Evolutionary conservation across 116 monocot genomes (phyloP).

Genomic region (Cymodocea nodosa): DNA sequence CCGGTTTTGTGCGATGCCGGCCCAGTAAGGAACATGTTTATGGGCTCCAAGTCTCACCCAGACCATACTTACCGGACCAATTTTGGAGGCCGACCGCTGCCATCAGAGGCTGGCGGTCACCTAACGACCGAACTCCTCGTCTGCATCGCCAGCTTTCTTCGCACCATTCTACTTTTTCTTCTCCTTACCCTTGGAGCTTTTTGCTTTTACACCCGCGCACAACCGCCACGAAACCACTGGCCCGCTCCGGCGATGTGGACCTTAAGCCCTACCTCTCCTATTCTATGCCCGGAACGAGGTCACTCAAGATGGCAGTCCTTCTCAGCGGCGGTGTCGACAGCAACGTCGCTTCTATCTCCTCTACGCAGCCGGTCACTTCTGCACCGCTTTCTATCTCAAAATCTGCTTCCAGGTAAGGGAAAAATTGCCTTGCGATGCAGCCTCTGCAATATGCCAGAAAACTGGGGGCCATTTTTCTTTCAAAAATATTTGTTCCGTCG

Average conservation of each 20-base stretch:
- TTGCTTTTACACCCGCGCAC: not conserved
- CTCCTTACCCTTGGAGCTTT: too few relatives aligned
- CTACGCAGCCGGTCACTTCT: slow-evolving; percentile 83
- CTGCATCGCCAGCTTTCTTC: too few relatives aligned
- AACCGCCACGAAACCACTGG: not conserved
- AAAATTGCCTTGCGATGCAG: too few relatives aligned
- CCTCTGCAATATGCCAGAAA: too few relatives aligned
- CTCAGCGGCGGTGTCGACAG: slow-evolving; percentile 98
- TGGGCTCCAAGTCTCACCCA: too few relatives aligned
- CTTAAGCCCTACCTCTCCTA: slow-evolving; percentile 61
- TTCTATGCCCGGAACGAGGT: slow-evolving; percentile 36
- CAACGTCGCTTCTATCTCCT: slow-evolving; percentile 85
- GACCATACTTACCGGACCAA: too few relatives aligned
- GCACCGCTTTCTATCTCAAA: slow-evolving; percentile 96
- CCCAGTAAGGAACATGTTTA: too few relatives aligned
- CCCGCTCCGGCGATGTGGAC: not conserved
- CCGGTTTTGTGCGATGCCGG: too few relatives aligned
- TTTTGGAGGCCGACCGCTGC: too few relatives aligned
- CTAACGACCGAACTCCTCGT: too few relatives aligned
- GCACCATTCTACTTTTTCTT: too few relatives aligned
- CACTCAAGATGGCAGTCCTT: slow-evolving; percentile 63
- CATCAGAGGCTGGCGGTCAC: too few relatives aligned
- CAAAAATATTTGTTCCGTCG: not conserved
- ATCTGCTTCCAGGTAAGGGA: slow-evolving; percentile 88
- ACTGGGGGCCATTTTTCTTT: not conserved